Percentiles rank a stretch among this genome's conserved stretches.
Conservation (phyloP, 306 rosid species). For the Begonia fuchsioides region DNA sequence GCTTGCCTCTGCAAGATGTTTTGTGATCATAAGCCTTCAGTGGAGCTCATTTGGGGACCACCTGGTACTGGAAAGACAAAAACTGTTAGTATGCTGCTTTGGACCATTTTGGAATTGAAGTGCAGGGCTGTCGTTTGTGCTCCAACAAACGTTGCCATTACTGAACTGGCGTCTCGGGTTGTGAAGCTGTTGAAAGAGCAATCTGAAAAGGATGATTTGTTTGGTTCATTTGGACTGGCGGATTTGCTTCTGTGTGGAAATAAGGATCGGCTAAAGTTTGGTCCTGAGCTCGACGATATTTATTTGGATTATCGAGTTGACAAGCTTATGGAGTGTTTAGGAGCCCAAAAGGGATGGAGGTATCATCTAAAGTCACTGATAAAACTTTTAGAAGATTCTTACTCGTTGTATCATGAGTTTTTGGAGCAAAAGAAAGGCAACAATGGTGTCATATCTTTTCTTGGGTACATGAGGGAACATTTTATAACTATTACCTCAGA, state of each 20-base stretch:
- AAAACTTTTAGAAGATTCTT: constrained; percentile 43
- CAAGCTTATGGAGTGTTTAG: constrained; percentile 27
- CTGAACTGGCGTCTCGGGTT: constrained; percentile 43
- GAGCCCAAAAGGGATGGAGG: constrained; percentile 40
- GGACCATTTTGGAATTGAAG: constrained; percentile 23
- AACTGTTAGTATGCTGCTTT: constrained; percentile 35
- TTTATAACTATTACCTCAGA: constrained; percentile 17
- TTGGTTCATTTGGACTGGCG: constrained; percentile 17
- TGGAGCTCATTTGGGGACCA: constrained; percentile 78
- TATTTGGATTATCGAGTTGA: constrained; percentile 48
- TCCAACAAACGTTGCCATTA: constrained; percentile 67
- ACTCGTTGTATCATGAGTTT: constrained; percentile 38
- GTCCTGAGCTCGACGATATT: constrained; percentile 31
- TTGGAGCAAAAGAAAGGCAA: constrained; percentile 20
- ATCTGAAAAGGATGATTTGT: constrained; percentile 14
- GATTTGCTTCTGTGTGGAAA: constrained; percentile 62
- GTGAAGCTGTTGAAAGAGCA: constrained; percentile 30
- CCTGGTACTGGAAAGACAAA: constrained; percentile 82
- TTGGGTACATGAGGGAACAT: constrained; percentile 32
- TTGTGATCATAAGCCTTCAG: constrained; percentile 19
- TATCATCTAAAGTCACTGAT: constrained; percentile 37
- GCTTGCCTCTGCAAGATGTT: constrained; percentile 28
- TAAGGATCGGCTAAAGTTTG: constrained; percentile 47
- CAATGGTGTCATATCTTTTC: constrained; percentile 25
- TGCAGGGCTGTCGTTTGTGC: constrained; percentile 49